Conservation (phyloP, 192 early-diverging fungal genomes). For the Diversispora epigaea region DNA sequence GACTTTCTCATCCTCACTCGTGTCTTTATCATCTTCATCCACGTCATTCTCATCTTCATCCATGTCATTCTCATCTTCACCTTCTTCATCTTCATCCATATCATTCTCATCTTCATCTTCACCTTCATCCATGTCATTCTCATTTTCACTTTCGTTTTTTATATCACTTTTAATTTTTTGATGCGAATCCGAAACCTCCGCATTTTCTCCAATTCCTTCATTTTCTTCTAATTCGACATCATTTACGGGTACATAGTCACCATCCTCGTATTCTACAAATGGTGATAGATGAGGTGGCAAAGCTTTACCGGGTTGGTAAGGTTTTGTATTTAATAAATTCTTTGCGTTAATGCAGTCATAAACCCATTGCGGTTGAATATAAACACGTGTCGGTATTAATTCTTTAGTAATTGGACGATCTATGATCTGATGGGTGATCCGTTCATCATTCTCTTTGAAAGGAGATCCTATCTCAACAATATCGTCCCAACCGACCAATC, state of each 20-base stretch:
- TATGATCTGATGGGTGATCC: slow-evolving; percentile 84
- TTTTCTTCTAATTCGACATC: slow-evolving; percentile 60
- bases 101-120: slow-evolving; percentile 38
- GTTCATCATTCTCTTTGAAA: slow-evolving; percentile 73
- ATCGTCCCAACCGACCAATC: slow-evolving; percentile 84
- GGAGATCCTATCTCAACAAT: slow-evolving; percentile 77
- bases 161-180: slow-evolving; percentile 61
- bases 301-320: slow-evolving; percentile 77
- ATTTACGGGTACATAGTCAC: slow-evolving; percentile 81
- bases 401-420: slow-evolving; percentile 77
- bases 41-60: slow-evolving; percentile 13
- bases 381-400: slow-evolving; percentile 65
- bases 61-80: background rate
- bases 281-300: slow-evolving; percentile 93
- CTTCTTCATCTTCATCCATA: background rate
- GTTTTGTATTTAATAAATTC: slow-evolving; percentile 59
- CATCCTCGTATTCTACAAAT: slow-evolving; percentile 82
- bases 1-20: background rate
- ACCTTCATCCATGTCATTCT: slow-evolving; percentile 35
- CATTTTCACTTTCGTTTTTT: slow-evolving; percentile 39
- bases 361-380: slow-evolving; percentile 98
- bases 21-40: background rate
- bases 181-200: too few species aligned
- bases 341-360: slow-evolving; percentile 90
- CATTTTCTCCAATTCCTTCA: slow-evolving; percentile 37